Evolutionary conservation across 2,329 filamentous ascomycete genomes (phyloP).

Genomic region (Alternaria triticimaculans): DNA sequence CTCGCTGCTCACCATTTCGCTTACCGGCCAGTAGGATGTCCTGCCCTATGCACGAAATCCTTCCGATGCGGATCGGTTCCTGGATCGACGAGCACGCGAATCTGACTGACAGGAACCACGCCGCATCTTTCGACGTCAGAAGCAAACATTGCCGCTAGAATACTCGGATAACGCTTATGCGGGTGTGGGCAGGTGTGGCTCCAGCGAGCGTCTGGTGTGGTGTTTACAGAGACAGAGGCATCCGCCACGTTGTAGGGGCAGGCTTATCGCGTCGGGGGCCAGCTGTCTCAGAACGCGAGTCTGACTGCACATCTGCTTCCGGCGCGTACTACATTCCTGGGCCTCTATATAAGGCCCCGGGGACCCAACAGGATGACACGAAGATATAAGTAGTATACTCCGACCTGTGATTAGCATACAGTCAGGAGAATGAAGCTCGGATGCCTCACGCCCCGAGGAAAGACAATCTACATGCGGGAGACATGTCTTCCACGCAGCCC

Average conservation of each 20-base stretch:
- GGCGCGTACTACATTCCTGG: neutral
- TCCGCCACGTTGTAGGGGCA: neutral
- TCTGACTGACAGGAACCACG: neutral
- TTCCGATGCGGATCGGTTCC: slow-evolving; percentile 14
- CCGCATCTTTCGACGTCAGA: neutral
- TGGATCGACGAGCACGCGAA: slow-evolving; percentile 3
- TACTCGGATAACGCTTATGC: neutral
- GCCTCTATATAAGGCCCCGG: neutral
- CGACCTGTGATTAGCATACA: neutral
- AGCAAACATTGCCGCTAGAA: neutral
- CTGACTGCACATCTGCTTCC: neutral
- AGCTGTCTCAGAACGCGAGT: slow-evolving; percentile 1
- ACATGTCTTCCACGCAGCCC: neutral
- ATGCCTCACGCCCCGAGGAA: neutral
- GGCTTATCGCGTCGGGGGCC: neutral
- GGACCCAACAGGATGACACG: neutral
- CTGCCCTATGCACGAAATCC: slow-evolving; percentile 16
- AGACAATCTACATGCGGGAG: neutral
- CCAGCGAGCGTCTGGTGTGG: neutral
- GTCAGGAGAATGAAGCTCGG: neutral
- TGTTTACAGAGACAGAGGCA: neutral
- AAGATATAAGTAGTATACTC: neutral
- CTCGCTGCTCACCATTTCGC: slow-evolving; percentile 25
- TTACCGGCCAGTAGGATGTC: slow-evolving; percentile 16
- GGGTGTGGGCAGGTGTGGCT: neutral